A percentile compares a stretch with the other conserved stretches of the same genome.
phyloP scores from a whole-genome alignment of 1,284 basidiomycete species.

The Laetiporus sulphureus region DNA sequence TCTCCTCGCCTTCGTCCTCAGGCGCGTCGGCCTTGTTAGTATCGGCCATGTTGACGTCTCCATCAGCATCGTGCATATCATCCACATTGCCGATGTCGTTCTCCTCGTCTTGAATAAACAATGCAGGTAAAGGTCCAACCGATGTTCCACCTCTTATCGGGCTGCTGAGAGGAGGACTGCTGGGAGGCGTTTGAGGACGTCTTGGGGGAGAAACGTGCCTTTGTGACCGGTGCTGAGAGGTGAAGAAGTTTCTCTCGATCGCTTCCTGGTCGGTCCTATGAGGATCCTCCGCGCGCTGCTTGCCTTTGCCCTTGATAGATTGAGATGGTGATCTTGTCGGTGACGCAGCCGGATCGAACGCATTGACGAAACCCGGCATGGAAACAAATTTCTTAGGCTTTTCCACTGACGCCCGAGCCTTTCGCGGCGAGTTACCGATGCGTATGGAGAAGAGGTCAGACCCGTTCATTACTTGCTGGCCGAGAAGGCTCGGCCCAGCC shows the following conservation, averaged over 20 bases:
- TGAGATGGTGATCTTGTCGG: slow-evolving; percentile 9
- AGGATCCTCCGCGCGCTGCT: slow-evolving; percentile 19
- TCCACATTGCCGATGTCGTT: no score
- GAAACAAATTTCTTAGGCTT: slow-evolving; percentile 13
- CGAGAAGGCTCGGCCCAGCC: slow-evolving; percentile 26
- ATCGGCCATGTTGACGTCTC: slow-evolving; percentile 20
- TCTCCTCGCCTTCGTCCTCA: slow-evolving; percentile 17
- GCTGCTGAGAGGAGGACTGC: slow-evolving; percentile 3
- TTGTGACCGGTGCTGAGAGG: background rate
- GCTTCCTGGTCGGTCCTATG: background rate
- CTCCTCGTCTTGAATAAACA: background rate
- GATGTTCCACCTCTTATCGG: slow-evolving; percentile 4
- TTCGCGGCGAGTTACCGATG: slow-evolving; percentile 6
- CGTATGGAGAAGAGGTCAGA: no score
- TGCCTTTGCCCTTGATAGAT: slow-evolving; percentile 15
- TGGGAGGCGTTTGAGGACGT: background rate
- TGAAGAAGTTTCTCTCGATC: background rate
- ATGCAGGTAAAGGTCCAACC: slow-evolving; percentile 1
- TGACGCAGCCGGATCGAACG: slow-evolving; percentile 23
- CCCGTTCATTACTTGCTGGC: slow-evolving; percentile 17
- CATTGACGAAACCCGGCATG: slow-evolving; percentile 30
- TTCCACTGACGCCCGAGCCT: slow-evolving; percentile 5
- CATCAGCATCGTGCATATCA: slow-evolving; percentile 1
- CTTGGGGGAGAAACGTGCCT: background rate
- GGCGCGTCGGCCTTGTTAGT: slow-evolving; percentile 16